Evolutionary conservation across 768 basidiomycete species (phyloP), one percentile per base, ranked within the genome.

Genomic region (Lactarius vividus): DNA sequence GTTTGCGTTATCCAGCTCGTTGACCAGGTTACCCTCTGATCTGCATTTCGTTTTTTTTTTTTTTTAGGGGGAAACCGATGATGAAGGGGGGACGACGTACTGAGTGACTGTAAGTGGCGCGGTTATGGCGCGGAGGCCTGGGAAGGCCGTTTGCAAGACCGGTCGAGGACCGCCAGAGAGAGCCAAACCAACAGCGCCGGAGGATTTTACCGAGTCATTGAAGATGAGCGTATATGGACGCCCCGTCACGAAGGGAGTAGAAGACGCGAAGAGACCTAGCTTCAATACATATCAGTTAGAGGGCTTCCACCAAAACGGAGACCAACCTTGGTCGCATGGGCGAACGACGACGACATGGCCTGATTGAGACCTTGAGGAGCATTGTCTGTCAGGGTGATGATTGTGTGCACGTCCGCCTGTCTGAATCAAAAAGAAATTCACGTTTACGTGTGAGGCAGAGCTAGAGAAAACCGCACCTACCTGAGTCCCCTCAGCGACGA

Each of bases 161-260:
- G 74, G 70, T 0, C 62, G 53, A 65, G 60, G 59, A 63, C 56
- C 39, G 49, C 13, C 63, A 73, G 53, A 71, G 61, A 55, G 66
- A 63, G 84, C 88, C 7, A 94, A 63, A 0, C 91, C 92, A 13
- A 92, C 83, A 4, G 90, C 89, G 8, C 92, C 92, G 8, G 82
- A 78, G 0, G 83, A 85, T 62, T 82, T 74, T 29, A 91, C 80
- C 1, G 79, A 72, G 42, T 79, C 77, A 58, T 88, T 83, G 64
- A 81, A 75, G 65, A 92, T 85, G 11, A 93, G 77, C 0, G 91
- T 92, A 33, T 88, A 83, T 0, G 87, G 86, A 23, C 88, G 77
- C 16, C 91, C 92, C 1, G 89, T 92, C 6, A 91, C 76, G 73
- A 93, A 93, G 0, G 91, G 90, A 2, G 92, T 93, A 2, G 90